Percentiles rank a stretch among this genome's conserved stretches.
phyloP scores from a whole-genome alignment of 2,329 filamentous ascomycete species.

The Dactylellina cionopaga region DNA sequence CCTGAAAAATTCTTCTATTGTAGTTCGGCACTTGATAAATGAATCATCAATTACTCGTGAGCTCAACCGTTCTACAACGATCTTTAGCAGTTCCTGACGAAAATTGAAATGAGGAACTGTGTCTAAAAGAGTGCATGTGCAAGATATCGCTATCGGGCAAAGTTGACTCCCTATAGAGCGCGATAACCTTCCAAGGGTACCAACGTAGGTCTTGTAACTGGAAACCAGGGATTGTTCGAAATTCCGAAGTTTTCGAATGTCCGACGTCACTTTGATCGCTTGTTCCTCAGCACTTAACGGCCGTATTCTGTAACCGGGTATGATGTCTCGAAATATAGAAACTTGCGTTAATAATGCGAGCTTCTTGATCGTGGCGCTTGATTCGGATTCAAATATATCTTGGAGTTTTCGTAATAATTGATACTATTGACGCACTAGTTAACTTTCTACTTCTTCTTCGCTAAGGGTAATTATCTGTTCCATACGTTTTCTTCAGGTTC shows the following conservation, averaged over 20 bases:
- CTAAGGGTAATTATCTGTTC: neutral
- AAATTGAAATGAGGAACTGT: constrained; percentile 98
- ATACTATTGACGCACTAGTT: constrained; percentile 13
- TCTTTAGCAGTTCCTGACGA: constrained; percentile 83
- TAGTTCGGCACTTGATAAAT: constrained; percentile 78
- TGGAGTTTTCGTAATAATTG: constrained; percentile 43
- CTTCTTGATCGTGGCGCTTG: constrained; percentile 79
- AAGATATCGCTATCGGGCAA: constrained; percentile 76
- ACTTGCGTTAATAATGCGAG: constrained; percentile 86
- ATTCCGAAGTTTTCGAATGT: constrained; percentile 80
- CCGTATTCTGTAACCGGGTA: constrained; percentile 94
- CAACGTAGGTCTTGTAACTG: constrained; percentile 85
- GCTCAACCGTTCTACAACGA: constrained; percentile 84
- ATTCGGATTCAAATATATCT: constrained; percentile 54
- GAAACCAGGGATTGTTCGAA: constrained; percentile 89
- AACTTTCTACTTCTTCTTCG: neutral
- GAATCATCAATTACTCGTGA: constrained; percentile 76
- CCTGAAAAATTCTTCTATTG: constrained; percentile 81
- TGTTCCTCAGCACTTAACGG: constrained; percentile 78
- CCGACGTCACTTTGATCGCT: constrained; percentile 86
- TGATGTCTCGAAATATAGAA: constrained; percentile 92
- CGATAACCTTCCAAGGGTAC: constrained; percentile 76
- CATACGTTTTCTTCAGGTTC: constrained; percentile 89
- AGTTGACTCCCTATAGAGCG: constrained; percentile 58
- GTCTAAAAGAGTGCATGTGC: constrained; percentile 81